These are phyloP conservation scores for Cochlearia excelsa DNA, from an alignment of 345 rosid genomes.

Conservation along the genomic window DNA sequence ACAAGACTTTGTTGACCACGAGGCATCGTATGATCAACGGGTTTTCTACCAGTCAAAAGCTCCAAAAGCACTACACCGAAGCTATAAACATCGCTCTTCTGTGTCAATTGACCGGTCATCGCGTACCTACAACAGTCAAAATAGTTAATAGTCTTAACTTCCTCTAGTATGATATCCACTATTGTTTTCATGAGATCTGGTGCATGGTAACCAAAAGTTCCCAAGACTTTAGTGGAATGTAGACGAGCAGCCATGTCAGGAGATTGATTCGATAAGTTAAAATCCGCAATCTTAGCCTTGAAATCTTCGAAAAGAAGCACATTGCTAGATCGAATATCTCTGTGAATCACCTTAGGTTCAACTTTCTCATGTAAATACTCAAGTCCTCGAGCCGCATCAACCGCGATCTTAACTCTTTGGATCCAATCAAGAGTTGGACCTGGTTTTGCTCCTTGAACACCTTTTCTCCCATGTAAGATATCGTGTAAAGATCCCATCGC, in stretches of 20 bases:
- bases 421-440: constrained; percentile 99
- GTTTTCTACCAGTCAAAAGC: too few relatives aligned
- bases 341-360: constrained; percentile 81
- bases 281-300: constrained; percentile 94
- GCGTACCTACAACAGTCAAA: too few relatives aligned
- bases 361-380: constrained; percentile 92
- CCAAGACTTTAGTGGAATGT: constrained; percentile 97
- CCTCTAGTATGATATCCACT: too few relatives aligned
- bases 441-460: constrained; percentile 97
- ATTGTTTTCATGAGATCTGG: constrained; percentile 44
- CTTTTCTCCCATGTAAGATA: constrained; percentile 48
- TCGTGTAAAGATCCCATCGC: too few relatives aligned
- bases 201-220: constrained; percentile 98
- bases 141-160: too few relatives aligned
- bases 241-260: constrained; percentile 99
- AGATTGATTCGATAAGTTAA: constrained; percentile 93
- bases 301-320: constrained; percentile 93
- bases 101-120: too few relatives aligned
- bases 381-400: constrained; percentile 93
- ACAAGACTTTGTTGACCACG: too few relatives aligned
- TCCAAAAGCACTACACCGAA: too few relatives aligned
- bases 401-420: constrained; percentile 86
- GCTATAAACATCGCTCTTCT: too few relatives aligned
- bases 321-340: constrained; percentile 95
- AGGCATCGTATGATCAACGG: too few relatives aligned